Evolutionary conservation across 2,329 filamentous ascomycete species (phyloP).

Genomic region (Alternaria viburni): DNA sequence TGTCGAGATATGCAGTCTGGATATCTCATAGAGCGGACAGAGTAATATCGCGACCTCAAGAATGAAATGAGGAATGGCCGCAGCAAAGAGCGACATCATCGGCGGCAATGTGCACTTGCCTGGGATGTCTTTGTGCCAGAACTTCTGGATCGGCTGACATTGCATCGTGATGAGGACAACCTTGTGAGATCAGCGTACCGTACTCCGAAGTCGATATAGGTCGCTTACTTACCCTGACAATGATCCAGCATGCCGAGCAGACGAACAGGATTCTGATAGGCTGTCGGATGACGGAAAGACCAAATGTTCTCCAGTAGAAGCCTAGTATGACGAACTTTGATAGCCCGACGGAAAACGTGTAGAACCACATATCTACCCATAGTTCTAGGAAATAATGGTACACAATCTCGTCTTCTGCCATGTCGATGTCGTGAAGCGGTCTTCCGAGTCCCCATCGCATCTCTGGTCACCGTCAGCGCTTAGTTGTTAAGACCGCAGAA

Average conservation of each 20-base stretch:
- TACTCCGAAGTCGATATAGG: background rate
- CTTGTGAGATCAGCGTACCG: constrained; percentile 1
- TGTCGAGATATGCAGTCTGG: constrained; percentile 21
- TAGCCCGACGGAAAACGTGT: constrained; percentile 30
- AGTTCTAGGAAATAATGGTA: constrained; percentile 29
- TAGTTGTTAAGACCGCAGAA: background rate
- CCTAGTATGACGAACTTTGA: constrained; percentile 32
- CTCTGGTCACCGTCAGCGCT: constrained; percentile 19
- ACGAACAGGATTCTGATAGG: constrained; percentile 25
- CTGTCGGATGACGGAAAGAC: constrained; percentile 22
- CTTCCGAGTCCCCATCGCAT: constrained; percentile 32
- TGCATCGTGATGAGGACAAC: constrained; percentile 22
- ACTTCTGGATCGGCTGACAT: constrained; percentile 27
- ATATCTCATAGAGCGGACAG: constrained; percentile 28
- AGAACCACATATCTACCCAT: constrained; percentile 33
- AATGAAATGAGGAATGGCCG: constrained; percentile 28
- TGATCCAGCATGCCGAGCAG: constrained; percentile 20
- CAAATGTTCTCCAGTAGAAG: constrained; percentile 33
- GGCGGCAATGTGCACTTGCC: constrained; percentile 26
- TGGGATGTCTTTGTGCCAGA: constrained; percentile 22
- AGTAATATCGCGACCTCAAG: constrained; percentile 29
- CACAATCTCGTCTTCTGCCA: constrained; percentile 17
- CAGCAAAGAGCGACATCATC: constrained; percentile 24
- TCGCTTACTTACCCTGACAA: constrained; percentile 17
- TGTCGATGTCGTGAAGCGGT: constrained; percentile 18